phyloP scores from a whole-genome alignment of 2,329 filamentous ascomycete genomes.

The Cladosporium sp. region DNA sequence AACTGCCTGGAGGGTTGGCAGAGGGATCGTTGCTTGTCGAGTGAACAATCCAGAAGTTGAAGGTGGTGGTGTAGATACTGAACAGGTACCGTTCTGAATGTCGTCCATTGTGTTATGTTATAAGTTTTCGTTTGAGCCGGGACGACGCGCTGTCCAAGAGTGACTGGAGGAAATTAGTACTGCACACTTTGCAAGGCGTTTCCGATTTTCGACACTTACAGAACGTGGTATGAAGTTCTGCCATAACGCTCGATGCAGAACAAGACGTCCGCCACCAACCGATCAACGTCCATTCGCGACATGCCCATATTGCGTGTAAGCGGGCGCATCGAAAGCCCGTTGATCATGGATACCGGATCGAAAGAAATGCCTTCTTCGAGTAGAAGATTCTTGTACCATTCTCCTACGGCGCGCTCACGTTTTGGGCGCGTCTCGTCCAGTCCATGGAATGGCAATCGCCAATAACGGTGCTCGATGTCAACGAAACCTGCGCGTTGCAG shows the following conservation, averaged over 20 bases:
- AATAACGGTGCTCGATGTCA: conserved; percentile 62
- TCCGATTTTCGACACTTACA: conserved; percentile 23
- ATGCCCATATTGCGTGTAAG: conserved; percentile 62
- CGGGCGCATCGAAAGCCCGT: conserved; percentile 25
- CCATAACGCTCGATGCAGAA: conserved; percentile 42
- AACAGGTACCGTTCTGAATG: no score
- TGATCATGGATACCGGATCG: conserved; percentile 43
- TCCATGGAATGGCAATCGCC: conserved; percentile 71
- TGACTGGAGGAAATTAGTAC: conserved; percentile 36
- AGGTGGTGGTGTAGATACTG: no score
- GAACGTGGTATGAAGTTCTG: conserved; percentile 8
- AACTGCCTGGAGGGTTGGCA: no score
- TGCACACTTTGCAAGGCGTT: conserved; percentile 14
- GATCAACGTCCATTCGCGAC: conserved; percentile 54
- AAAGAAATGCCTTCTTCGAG: conserved; percentile 59
- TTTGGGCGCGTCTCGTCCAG: conserved; percentile 55
- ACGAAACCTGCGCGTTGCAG: conserved; percentile 71
- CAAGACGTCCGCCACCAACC: conserved; percentile 55
- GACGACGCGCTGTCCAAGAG: conserved; percentile 44
- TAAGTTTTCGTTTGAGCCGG: conserved; percentile 21
- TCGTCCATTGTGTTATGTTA: neutral
- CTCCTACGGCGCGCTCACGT: conserved; percentile 55
- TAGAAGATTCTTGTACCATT: conserved; percentile 77
- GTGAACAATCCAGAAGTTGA: no score
- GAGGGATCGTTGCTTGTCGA: no score